Base-by-base conservation (phyloP, 495 filamentous ascomycete species). In the Hypoxylon crocopeplum region DNA sequence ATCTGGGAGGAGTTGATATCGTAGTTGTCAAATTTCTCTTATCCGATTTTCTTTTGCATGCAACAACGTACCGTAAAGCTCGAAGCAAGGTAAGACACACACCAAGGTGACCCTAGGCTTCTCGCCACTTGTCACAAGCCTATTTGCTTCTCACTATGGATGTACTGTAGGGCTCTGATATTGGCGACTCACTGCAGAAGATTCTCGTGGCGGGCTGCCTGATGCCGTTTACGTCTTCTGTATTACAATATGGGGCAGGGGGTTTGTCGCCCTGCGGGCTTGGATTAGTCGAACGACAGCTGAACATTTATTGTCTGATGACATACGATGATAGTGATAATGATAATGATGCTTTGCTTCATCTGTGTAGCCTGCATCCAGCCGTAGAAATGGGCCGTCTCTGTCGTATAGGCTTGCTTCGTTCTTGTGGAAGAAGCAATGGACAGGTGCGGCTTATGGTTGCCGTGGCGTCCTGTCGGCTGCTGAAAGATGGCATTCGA, bases 101-200 rank as follows among this genome's bases (percentile, higher is more conserved):
- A n/a, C n/a, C n/a, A 51, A 20, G 39, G 32, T 41, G 49, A 29
- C 25, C 40, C 30, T 19, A 48, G 46, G 46, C 30, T 25, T 42
- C 34, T 48, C 53, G 60, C 60, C 60, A 64, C 60, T 24, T 64
- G 60, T 48, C 60, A 40, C 34, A 12, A 54, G 54, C 22, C 32
- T 37, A 64, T 58, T 64, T 64, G 60, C 7, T 57, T 42, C 39
- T 11, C 34, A 22, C 19, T 6, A 1, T n/a, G n/a, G n/a, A n/a
- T n/a, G n/a, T n/a, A n/a, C n/a, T n/a, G 34, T 29, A 15, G 11
- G 19, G 17, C 22, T 44, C 10, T 3, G 17, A 44, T 12, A 24
- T 38, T 12, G 5, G 32, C 21, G 13, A 10, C 6, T 21, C 4
- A 19, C 12, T 25, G n/a, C 12, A 40, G 7, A 17, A 24, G 5